A percentile compares a stretch with the other conserved stretches of the same genome.
These are phyloP conservation scores for Quercus cerris DNA, from an alignment of 306 rosid genomes.

Conservation along the genomic window DNA sequence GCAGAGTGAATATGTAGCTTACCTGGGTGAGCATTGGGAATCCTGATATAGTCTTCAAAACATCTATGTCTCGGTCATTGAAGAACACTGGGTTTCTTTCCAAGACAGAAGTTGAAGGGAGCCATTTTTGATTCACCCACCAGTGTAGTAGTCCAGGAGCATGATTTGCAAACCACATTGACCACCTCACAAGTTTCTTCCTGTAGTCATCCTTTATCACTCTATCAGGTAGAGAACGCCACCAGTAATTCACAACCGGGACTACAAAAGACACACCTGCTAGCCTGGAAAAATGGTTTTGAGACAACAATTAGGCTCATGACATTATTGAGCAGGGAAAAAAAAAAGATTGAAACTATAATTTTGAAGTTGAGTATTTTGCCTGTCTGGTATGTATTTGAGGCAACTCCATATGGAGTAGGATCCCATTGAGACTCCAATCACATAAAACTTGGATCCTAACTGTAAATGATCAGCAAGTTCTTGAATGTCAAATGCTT, in stretches of 20 bases:
- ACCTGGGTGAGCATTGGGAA: conserved; percentile 95
- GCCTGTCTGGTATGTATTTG: conserved; percentile 80
- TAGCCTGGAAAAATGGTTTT: conserved; percentile 56
- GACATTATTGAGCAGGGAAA: not conserved
- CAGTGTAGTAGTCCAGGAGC: conserved; percentile 64
- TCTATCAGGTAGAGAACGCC: conserved; percentile 79
- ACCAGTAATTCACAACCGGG: conserved; percentile 71
- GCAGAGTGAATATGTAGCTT: conserved; percentile 18
- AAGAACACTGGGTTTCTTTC: conserved; percentile 70
- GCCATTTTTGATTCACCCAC: conserved; percentile 89
- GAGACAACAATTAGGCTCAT: not conserved
- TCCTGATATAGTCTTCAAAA: conserved; percentile 60
- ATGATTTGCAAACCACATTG: conserved; percentile 59
- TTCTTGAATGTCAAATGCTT: conserved; percentile 81
- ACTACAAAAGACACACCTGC: conserved; percentile 82
- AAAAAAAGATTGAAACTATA: not conserved
- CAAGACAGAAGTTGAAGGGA: conserved; percentile 84
- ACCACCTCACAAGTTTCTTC: conserved; percentile 44
- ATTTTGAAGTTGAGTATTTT: conserved; percentile 27
- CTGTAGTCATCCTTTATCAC: conserved; percentile 69
- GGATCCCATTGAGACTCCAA: conserved; percentile 93
- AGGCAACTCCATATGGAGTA: conserved; percentile 89
- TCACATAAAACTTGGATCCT: conserved; percentile 71
- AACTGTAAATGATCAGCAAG: conserved; percentile 75
- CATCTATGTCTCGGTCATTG: conserved; percentile 75